phyloP scores from a whole-genome alignment of 75 land plant genomes.

The Cupressus sempervirens region DNA sequence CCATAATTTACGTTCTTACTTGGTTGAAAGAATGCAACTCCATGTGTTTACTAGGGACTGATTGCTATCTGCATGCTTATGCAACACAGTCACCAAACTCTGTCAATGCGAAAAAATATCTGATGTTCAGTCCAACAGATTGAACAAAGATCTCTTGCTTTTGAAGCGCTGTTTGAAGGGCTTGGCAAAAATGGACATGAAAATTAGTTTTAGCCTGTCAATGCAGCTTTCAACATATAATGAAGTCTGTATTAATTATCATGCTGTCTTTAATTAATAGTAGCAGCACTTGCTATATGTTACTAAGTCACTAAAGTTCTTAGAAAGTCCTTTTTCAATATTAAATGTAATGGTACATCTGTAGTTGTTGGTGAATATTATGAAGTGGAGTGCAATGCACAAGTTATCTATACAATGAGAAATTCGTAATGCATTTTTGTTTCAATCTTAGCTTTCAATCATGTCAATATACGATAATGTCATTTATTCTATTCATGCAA shows the following conservation, averaged over 20 bases:
- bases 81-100: not conserved
- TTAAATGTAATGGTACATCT: not conserved
- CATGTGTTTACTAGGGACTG: not conserved
- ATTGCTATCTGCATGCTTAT: not conserved
- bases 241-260: not conserved
- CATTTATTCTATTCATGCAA: not conserved
- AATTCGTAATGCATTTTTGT: not conserved
- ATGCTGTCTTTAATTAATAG: not conserved
- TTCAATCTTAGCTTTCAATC: not conserved
- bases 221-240: not conserved
- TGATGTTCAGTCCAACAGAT: not conserved
- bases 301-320: not conserved
- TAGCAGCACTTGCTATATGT: not conserved
- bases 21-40: not conserved
- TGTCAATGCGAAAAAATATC: not conserved
- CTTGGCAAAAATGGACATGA: not conserved
- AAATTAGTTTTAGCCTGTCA: not conserved
- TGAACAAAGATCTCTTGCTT: not conserved
- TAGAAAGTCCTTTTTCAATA: not conserved
- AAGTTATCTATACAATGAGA: not conserved
- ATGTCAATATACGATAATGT: not conserved
- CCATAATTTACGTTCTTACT: not conserved
- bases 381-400: not conserved
- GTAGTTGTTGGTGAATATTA: not conserved
- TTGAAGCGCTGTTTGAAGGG: not conserved